Conservation (phyloP, 495 filamentous ascomycete genomes). For the Trichoderma erinaceum region DNA sequence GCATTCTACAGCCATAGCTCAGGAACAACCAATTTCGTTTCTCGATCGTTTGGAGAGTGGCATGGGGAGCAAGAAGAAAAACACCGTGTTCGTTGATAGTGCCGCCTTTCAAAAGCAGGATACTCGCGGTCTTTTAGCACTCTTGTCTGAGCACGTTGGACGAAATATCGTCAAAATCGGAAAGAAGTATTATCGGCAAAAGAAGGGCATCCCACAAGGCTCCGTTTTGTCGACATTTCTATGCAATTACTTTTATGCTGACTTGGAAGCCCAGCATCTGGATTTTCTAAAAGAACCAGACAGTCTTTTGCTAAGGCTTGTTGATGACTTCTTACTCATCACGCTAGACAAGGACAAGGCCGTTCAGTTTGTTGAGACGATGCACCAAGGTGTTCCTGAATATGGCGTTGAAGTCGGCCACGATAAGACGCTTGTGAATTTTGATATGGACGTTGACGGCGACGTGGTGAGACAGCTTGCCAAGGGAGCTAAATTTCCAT, state of each 20-base stretch:
- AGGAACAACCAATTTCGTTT: conserved; percentile 47
- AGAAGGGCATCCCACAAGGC: conserved; percentile 85
- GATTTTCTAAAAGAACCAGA: conserved; percentile 55
- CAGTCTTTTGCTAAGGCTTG: conserved; percentile 68
- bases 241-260: conserved; percentile 92
- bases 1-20: conserved; percentile 51
- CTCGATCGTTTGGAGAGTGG: conserved; percentile 47
- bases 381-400: conserved; percentile 69
- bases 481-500: conserved; percentile 60
- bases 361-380: conserved; percentile 61
- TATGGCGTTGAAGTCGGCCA: conserved; percentile 77
- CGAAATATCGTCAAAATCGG: conserved; percentile 83
- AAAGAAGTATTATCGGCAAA: conserved; percentile 84
- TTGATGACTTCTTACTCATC: conserved; percentile 90
- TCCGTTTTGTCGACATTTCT: conserved; percentile 78
- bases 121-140: conserved; percentile 54
- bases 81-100: conserved; percentile 71
- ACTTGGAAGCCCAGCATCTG: conserved; percentile 66
- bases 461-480: conserved; percentile 46
- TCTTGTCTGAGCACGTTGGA: conserved; percentile 70
- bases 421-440: conserved; percentile 80
- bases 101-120: conserved; percentile 47
- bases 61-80: conserved; percentile 42
- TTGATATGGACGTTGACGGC: conserved; percentile 57
- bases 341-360: conserved; percentile 62